Conservation (phyloP, 2,329 filamentous ascomycete species). For the Pseudocercospora ulei region DNA sequence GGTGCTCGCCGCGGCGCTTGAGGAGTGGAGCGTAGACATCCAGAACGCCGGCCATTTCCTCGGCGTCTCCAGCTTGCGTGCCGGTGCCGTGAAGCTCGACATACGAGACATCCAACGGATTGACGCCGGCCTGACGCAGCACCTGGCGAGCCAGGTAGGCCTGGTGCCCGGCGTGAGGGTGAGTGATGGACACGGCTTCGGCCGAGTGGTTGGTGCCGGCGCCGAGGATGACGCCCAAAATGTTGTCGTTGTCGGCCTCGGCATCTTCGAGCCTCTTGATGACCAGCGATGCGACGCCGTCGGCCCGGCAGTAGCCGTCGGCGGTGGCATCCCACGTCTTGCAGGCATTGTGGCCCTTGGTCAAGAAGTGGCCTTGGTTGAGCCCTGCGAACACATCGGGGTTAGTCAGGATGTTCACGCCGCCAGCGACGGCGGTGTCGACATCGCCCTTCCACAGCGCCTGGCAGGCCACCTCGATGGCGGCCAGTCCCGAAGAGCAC, state of each 20-base stretch:
- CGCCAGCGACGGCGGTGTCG: slow-evolving; percentile 30
- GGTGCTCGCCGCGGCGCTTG: slow-evolving; percentile 7
- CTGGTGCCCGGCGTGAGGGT: slow-evolving; percentile 21
- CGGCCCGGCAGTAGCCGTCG: slow-evolving; percentile 32
- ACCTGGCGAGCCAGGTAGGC: slow-evolving; percentile 8
- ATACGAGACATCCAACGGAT: slow-evolving; percentile 13
- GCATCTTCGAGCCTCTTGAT: slow-evolving; percentile 32
- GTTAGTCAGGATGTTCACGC: slow-evolving; percentile 29
- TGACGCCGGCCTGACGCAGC: slow-evolving; percentile 13
- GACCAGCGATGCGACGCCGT: slow-evolving; percentile 26
- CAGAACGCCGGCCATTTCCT: slow-evolving; percentile 11
- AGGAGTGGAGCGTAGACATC: slow-evolving; percentile 4
- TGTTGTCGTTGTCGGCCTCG: slow-evolving; percentile 31
- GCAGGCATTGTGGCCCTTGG: slow-evolving; percentile 20
- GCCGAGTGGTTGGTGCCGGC: slow-evolving; percentile 18
- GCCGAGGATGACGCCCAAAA: slow-evolving; percentile 14
- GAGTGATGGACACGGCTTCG: slow-evolving; percentile 17
- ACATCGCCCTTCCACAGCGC: slow-evolving; percentile 29
- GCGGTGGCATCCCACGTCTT: slow-evolving; percentile 28
- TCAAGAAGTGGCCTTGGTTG: slow-evolving; percentile 26
- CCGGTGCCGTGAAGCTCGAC: slow-evolving; percentile 19
- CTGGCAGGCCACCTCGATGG: slow-evolving; percentile 23
- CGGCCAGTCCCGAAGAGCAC: slow-evolving; percentile 27
- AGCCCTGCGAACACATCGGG: slow-evolving; percentile 26
- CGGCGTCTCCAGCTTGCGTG: slow-evolving; percentile 15